Percentiles rank a stretch among this genome's conserved stretches.
phyloP scores from a whole-genome alignment of 768 basidiomycete species.

The Brasilioporus rufonigricans region DNA sequence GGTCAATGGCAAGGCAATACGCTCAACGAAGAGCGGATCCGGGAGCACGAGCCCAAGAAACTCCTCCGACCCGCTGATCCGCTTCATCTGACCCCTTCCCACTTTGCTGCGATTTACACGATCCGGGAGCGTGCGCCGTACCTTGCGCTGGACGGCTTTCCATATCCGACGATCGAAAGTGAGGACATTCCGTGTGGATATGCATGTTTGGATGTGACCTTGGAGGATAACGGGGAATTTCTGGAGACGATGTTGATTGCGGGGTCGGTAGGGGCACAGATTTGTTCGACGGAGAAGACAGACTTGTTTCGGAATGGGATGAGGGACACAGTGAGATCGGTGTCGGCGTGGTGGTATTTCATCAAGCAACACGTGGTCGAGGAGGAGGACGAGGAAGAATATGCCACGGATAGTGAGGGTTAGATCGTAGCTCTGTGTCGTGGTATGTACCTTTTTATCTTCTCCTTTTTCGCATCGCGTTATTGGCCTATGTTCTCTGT shows the following conservation, averaged over 20 bases:
- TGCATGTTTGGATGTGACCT: constrained; percentile 26
- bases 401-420: neutral
- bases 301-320: constrained; percentile 30
- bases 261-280: constrained; percentile 28
- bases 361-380: constrained; percentile 1
- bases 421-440: neutral
- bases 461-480: neutral
- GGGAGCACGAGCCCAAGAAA: constrained; percentile 31
- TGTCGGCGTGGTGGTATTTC: constrained; percentile 36
- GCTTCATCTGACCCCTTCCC: constrained; percentile 21
- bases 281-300: constrained; percentile 30
- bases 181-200: constrained; percentile 30
- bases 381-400: neutral
- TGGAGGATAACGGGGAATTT: constrained; percentile 26
- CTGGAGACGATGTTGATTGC: constrained; percentile 31
- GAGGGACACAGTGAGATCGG: constrained; percentile 30
- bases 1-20: constrained; percentile 33
- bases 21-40: constrained; percentile 29
- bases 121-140: constrained; percentile 19
- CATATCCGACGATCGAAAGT: constrained; percentile 30
- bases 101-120: constrained; percentile 28
- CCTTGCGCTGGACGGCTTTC: constrained; percentile 27
- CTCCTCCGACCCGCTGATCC: constrained; percentile 31
- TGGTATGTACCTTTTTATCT: neutral
- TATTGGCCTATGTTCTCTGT: neutral